phyloP scores from a whole-genome alignment of 768 basidiomycete species.

The Kwoniella botswanensis region DNA sequence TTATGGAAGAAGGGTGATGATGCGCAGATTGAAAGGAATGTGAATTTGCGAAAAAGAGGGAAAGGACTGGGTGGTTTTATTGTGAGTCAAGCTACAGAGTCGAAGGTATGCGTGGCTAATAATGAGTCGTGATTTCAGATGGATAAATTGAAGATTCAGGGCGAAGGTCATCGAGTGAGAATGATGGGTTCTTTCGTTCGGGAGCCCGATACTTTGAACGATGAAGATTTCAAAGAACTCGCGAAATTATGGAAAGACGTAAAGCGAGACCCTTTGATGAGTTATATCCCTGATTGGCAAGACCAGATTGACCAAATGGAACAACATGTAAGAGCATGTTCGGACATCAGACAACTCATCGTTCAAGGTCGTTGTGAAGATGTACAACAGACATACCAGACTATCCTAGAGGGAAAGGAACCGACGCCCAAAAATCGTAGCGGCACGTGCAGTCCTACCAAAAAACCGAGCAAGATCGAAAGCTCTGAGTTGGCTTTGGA shows the following conservation, averaged over 20 bases:
- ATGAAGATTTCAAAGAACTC: slow-evolving; percentile 19
- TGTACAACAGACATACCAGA: slow-evolving; percentile 4
- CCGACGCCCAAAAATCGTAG: background rate
- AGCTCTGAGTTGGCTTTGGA: slow-evolving; percentile 13
- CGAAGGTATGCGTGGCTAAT: background rate
- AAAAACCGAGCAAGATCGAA: slow-evolving; percentile 4
- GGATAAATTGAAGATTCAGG: slow-evolving; percentile 37
- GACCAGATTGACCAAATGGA: slow-evolving; percentile 20
- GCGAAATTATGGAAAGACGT: background rate
- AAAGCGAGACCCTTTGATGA: background rate
- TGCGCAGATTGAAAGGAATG: slow-evolving; percentile 1
- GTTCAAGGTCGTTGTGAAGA: background rate
- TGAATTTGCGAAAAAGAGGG: slow-evolving; percentile 8
- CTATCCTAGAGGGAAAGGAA: background rate
- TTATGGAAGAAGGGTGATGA: slow-evolving; percentile 32
- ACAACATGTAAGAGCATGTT: slow-evolving; percentile 36
- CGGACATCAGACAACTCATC: slow-evolving; percentile 13
- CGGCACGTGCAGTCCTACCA: slow-evolving; percentile 1
- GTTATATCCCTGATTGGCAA: background rate
- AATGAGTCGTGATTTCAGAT: slow-evolving; percentile 22
- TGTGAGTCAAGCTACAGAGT: slow-evolving; percentile 24
- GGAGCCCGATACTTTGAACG: background rate
- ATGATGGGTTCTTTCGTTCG: slow-evolving; percentile 35
- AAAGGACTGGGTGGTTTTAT: slow-evolving; percentile 31
- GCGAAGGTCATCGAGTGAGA: slow-evolving; percentile 7